A percentile compares a stretch with the other conserved stretches of the same genome.
phyloP scores from a whole-genome alignment of 1,284 basidiomycete species.

The Waitea zeae region DNA sequence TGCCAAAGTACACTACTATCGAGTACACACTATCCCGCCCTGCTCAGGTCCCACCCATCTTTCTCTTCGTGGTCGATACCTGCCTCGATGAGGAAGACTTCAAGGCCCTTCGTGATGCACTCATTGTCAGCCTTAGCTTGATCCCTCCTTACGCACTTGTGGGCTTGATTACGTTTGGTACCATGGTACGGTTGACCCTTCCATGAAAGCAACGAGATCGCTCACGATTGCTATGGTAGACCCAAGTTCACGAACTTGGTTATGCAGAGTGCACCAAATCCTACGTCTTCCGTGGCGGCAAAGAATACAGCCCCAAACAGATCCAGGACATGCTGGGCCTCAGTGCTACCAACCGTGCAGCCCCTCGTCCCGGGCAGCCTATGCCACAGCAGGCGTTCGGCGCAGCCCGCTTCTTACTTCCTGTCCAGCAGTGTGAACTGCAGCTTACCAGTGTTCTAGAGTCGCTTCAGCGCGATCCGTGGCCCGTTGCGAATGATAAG shows the following conservation, averaged over 20 bases:
- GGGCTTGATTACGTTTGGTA: conserved; percentile 91
- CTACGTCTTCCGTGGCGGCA: conserved; percentile 98
- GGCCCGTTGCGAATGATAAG: conserved; percentile 95
- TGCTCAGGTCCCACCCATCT: conserved; percentile 86
- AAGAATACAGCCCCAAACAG: conserved; percentile 93
- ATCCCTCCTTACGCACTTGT: conserved; percentile 91
- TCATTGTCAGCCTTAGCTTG: conserved; percentile 86
- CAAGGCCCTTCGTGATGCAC: conserved; percentile 83
- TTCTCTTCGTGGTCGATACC: conserved; percentile 95
- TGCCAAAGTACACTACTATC: conserved; percentile 98
- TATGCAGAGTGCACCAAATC: conserved; percentile 95
- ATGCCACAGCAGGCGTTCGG: conserved; percentile 74
- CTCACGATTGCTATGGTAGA: conserved; percentile 23
- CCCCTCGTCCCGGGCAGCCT: conserved; percentile 74
- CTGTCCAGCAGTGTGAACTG: conserved; percentile 90
- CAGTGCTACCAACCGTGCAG: conserved; percentile 47
- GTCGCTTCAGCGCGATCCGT: conserved; percentile 80
- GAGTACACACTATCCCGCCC: conserved; percentile 93
- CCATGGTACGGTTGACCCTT: conserved; percentile 64
- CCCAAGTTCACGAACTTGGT: conserved; percentile 97
- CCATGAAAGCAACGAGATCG: not conserved
- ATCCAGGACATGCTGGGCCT: conserved; percentile 98
- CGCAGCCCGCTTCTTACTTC: conserved; percentile 87
- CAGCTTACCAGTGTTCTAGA: conserved; percentile 93
- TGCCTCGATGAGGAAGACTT: conserved; percentile 95